phyloP scores from a whole-genome alignment of 2,329 filamentous ascomycete genomes.

The Paraconiothyrium sp. region DNA sequence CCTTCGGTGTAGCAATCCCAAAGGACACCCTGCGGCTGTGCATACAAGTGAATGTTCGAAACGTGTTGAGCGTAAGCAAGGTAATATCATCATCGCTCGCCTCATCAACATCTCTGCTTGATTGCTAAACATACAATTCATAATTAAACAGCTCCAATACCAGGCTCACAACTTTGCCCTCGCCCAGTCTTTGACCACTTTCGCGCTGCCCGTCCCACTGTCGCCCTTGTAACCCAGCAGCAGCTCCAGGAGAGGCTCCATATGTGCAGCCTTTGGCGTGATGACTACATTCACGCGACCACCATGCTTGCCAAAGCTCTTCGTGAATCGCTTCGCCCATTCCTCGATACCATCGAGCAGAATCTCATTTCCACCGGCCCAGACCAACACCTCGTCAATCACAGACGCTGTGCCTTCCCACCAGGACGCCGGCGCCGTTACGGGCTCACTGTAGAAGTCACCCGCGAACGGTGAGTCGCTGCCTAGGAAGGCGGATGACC shows the following conservation, averaged over 20 bases:
- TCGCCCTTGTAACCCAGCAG: constrained; percentile 51
- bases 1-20: too few species aligned
- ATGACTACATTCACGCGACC: constrained; percentile 47
- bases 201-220: constrained; percentile 46
- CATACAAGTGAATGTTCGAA: too few species aligned
- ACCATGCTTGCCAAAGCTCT: constrained; percentile 45
- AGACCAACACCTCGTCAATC: constrained; percentile 61
- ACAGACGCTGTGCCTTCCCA: constrained; percentile 59
- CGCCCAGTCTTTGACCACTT: constrained; percentile 51
- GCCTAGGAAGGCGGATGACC: constrained; percentile 61
- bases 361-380: constrained; percentile 65
- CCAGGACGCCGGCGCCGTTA: constrained; percentile 61
- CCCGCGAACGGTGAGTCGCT: constrained; percentile 57
- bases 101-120: background rate
- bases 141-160: background rate
- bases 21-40: too few species aligned
- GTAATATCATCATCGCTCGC: background rate
- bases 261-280: constrained; percentile 51
- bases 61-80: background rate
- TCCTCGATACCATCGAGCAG: constrained; percentile 65
- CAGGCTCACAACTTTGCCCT: constrained; percentile 44
- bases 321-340: constrained; percentile 59
- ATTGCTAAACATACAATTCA: background rate
- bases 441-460: constrained; percentile 63
- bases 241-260: constrained; percentile 55